Conservation (phyloP, 1,284 basidiomycete species). For the Apiotrichum gamsii region DNA sequence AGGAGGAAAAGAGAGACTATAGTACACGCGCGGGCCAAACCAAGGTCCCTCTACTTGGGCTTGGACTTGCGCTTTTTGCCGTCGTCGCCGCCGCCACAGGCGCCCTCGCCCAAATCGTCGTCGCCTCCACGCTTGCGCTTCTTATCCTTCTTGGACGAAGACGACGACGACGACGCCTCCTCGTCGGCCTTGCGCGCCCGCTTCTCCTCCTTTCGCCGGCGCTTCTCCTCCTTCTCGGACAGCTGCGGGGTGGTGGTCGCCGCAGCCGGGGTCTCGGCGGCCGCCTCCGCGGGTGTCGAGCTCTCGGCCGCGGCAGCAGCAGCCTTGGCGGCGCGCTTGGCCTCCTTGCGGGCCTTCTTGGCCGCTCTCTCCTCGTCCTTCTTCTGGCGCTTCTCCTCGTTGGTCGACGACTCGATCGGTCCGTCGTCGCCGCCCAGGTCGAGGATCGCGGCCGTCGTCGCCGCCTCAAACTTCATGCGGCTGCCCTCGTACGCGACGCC, state of each 20-base stretch:
- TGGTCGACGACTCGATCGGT: constrained; percentile 2
- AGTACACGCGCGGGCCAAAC: too few relatives aligned
- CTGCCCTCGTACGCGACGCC: constrained; percentile 37
- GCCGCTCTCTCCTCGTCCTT: constrained; percentile 10
- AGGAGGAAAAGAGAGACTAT: too few relatives aligned
- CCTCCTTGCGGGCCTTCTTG: constrained; percentile 20
- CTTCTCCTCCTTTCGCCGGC: background rate
- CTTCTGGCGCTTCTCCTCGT: constrained; percentile 5
- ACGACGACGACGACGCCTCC: too few relatives aligned
- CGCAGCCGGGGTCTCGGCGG: background rate
- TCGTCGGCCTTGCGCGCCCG: background rate
- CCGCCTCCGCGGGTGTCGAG: background rate
- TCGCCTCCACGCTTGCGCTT: too few relatives aligned
- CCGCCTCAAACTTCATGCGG: constrained; percentile 32
- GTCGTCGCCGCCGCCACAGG: constrained; percentile 11
- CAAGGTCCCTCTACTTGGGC: too few relatives aligned
- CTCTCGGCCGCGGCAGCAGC: background rate
- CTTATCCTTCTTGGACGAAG: too few relatives aligned
- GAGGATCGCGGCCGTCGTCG: constrained; percentile 1
- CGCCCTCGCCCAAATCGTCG: too few relatives aligned
- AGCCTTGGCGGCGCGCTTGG: constrained; percentile 19
- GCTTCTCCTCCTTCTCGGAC: constrained; percentile 1
- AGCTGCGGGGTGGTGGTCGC: background rate
- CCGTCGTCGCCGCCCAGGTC: constrained; percentile 14
- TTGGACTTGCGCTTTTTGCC: constrained; percentile 15